phyloP scores from a whole-genome alignment of 192 early-diverging fungal genomes.

The Gaertneriomyces sp. region DNA sequence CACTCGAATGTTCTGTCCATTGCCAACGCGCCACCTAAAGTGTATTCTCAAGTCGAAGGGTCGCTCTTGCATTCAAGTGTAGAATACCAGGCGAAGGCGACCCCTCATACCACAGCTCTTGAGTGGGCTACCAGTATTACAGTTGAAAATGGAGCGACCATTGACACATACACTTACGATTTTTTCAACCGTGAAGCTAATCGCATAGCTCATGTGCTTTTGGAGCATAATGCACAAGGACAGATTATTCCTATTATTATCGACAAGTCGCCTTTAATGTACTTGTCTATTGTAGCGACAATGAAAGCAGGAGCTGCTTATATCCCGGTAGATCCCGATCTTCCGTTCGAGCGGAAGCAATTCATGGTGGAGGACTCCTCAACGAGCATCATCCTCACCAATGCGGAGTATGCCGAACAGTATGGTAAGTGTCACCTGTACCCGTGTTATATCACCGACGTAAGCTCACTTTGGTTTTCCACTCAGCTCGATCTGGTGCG shows the following conservation, averaged over 20 bases:
- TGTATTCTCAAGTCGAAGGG: background rate
- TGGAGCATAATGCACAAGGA: background rate
- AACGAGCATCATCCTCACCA: background rate
- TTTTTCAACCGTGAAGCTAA: slow-evolving; percentile 14
- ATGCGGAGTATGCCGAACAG: background rate
- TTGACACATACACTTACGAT: slow-evolving; percentile 1
- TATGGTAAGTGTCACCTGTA: background rate
- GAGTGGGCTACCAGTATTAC: slow-evolving; percentile 4
- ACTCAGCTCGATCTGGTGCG: background rate
- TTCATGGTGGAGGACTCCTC: slow-evolving; percentile 21
- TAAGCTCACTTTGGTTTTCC: background rate
- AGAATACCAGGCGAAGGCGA: slow-evolving; percentile 6
- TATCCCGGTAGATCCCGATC: slow-evolving; percentile 25
- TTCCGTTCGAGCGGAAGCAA: slow-evolving; percentile 26
- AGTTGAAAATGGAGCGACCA: background rate
- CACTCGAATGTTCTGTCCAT: background rate
- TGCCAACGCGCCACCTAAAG: slow-evolving; percentile 4
- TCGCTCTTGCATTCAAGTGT: slow-evolving; percentile 7
- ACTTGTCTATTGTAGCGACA: slow-evolving; percentile 19
- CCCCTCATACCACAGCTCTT: slow-evolving; percentile 7
- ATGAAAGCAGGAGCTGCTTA: slow-evolving; percentile 38
- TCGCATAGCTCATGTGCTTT: slow-evolving; percentile 8
- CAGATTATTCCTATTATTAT: slow-evolving; percentile 5
- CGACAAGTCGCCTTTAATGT: slow-evolving; percentile 3
- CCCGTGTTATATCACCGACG: background rate